Conservation (phyloP, 2,329 filamentous ascomycete species). For the Polytolypa hystricis region DNA sequence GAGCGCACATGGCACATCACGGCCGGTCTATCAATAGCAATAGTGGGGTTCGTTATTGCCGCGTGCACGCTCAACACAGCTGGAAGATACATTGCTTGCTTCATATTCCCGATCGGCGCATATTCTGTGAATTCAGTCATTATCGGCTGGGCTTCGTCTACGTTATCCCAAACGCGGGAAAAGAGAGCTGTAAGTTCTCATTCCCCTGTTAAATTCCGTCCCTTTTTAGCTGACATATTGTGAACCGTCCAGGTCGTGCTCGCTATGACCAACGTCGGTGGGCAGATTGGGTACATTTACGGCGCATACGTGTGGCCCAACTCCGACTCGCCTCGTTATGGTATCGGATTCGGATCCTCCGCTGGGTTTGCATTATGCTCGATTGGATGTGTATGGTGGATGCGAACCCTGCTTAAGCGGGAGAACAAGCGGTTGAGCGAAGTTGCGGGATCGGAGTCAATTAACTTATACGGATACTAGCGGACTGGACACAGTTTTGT, state of each 20-base stretch:
- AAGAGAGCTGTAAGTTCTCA: constrained; percentile 30
- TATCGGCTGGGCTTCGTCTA: constrained; percentile 33
- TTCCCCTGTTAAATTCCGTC: background rate
- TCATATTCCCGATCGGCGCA: constrained; percentile 23
- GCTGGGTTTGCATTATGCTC: constrained; percentile 12
- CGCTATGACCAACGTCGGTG: constrained; percentile 33
- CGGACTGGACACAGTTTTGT: background rate
- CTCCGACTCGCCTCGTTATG: constrained; percentile 11
- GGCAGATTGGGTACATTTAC: constrained; percentile 31
- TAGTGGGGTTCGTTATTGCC: constrained; percentile 22
- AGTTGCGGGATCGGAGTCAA: background rate
- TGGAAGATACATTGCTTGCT: constrained; percentile 21
- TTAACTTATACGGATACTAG: constrained; percentile 13
- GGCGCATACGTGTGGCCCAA: constrained; percentile 28
- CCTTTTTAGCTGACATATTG: background rate
- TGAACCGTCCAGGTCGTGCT: constrained; percentile 14
- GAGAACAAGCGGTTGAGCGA: constrained; percentile 10
- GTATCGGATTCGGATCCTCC: constrained; percentile 11
- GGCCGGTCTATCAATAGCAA: constrained; percentile 15
- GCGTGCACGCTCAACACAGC: constrained; percentile 19
- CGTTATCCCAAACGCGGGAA: constrained; percentile 31
- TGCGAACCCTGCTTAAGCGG: constrained; percentile 10
- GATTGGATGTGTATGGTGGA: constrained; percentile 14
- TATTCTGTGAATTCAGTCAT: constrained; percentile 31
- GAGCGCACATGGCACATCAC: constrained; percentile 24